These are phyloP conservation scores for Tricholoma hemisulphureum DNA, from an alignment of 768 basidiomycete species.

Conservation along the genomic window DNA sequence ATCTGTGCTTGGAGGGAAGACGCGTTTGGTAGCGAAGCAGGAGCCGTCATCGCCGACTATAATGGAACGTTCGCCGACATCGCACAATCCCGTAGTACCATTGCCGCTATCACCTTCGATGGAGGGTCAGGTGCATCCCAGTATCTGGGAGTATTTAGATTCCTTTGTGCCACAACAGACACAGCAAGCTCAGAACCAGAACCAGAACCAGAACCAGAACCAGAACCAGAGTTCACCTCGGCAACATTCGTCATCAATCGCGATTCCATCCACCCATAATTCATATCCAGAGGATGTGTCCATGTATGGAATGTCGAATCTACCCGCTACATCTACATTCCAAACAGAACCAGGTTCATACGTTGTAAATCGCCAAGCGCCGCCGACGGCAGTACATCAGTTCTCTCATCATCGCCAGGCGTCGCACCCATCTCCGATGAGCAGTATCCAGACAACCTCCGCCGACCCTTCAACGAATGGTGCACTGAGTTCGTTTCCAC, in stretches of 20 bases:
- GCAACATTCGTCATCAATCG: conserved; percentile 11
- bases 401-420: conserved; percentile 23
- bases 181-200: conserved; percentile 16
- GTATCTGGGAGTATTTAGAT: conserved; percentile 65
- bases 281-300: conserved; percentile 33
- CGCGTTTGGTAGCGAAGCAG: conserved; percentile 61
- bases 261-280: conserved; percentile 8
- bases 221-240: conserved; percentile 13
- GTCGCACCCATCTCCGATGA: conserved; percentile 13
- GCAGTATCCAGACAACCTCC: conserved; percentile 9
- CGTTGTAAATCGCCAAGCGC: conserved; percentile 26
- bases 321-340: conserved; percentile 33
- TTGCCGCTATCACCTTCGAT: conserved; percentile 55
- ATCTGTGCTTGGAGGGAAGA: conserved; percentile 62
- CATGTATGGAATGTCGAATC: conserved; percentile 45
- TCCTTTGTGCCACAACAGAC: conserved; percentile 55
- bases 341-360: conserved; percentile 36
- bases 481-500: conserved; percentile 46
- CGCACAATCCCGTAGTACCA: conserved; percentile 70
- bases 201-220: conserved; percentile 20
- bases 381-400: conserved; percentile 10
- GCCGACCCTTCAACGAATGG: conserved; percentile 7
- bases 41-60: conserved; percentile 56
- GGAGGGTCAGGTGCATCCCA: conserved; percentile 55
- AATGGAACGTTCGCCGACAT: conserved; percentile 66